Evolutionary conservation across 345 rosid species (phyloP), one percentile per base, ranked within the genome.

Genomic region (Leavenworthia alabamica): DNA sequence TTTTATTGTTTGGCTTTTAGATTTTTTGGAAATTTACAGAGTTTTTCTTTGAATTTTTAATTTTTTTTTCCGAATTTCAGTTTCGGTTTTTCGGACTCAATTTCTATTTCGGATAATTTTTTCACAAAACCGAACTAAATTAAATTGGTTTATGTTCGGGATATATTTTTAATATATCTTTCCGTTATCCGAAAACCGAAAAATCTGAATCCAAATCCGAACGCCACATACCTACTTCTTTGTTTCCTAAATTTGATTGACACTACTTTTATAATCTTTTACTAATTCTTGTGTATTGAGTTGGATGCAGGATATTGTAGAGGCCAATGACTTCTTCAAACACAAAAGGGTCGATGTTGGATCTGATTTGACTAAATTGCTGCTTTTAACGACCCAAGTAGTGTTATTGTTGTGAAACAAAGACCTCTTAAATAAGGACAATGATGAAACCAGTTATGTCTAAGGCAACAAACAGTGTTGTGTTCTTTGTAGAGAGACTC

Each of bases 261-360:
- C 35, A 17, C n/a, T 31, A 8, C 15, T 57, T 20, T 20, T 20
- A n/a, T 7, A 10, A 10, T 20, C 6, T 46, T 46, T n/a, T 56
- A 49, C 1, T 48, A 12, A 15, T 39, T 37, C 8, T 23, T 31
- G 12, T 0, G 16, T 47, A 11, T 26, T 37, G 5, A 17, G 4
- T 63, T 9, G 67, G 53, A 8, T 66, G 65, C 71, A 88, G 98
- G 98, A 86, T 61, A 80, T 89, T 42, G 54, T 56, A n/a, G 95
- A 91, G 81, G 98, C 93, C 31, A 80, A 81, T 74, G 79, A 80
- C 22, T 86, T 78, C 69, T 61, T 88, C 71, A 78, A 77, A 77
- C 79, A 75, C 59, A 86, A 68, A 68, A 89, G 93, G 35, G 73
- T 92, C 31, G 88, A 89, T 75, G 81, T 88, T 43, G 75, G 81